Base-by-base conservation (phyloP, 202 grass and related monocot genomes). In the Schoenoplectus tabernaemontani region DNA sequence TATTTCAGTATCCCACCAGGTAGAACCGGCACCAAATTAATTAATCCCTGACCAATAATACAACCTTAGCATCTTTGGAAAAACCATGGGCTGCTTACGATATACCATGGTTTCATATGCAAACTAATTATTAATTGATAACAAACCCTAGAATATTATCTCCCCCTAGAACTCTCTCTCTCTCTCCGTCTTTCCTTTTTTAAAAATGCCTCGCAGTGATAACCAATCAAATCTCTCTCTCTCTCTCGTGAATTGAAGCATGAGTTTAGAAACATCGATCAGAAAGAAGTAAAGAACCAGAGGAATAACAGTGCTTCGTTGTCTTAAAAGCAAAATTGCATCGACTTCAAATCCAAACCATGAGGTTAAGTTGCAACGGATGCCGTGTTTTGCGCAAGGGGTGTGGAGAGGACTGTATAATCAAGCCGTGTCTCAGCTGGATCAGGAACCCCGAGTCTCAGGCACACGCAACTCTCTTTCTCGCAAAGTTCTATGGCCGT, bases 401-500 rank as follows among this genome's bases (percentile, higher is more conserved):
- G 1, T 79, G 77, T 32, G 57, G 77, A 17, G 77, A 79, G 1
- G 59, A 79, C 23, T 79, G 77, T 26, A 15, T 79, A 30, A 62
- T 79, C 77, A 79, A 38, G 59, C 77, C 39, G 12, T 79, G 77
- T 30, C 77, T 79, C 30, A 34, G 57, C 26, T 79, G 58, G 77
- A 79, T 79, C 23, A 44, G 22, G 42, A 79, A 32, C 42, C 77
- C 77, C 2, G 58, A 62, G 7, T 79, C 77, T 20, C 77, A 79
- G 42, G 77, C 38, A 3, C 77, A 79, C 23, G 41, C 77, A 28
- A 79, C 77, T 63, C 77, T 62, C 7, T 79, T 79, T 48, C 58
- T 79, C 3, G 57, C 58, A 7, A 79, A 79, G 59, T 79, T 79
- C 41, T 79, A 79, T 10, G 77, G 77, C 57, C 77, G 77, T 79